Base-by-base conservation (phyloP, 345 rosid genomes). In the Eutrema japonicum region DNA sequence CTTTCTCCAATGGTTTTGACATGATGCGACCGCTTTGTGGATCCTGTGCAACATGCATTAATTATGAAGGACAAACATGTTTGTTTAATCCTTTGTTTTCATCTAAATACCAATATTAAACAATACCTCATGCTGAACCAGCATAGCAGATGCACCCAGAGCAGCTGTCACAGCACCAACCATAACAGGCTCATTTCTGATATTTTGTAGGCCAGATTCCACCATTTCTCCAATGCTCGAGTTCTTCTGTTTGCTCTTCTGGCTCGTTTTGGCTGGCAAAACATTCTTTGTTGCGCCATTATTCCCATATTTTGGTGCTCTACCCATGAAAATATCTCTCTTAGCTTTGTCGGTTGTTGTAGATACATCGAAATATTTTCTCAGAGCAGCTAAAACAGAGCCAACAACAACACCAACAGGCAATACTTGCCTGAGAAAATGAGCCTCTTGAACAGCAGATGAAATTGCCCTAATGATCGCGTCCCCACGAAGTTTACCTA, bases 91-190 rank as follows among this genome's bases (percentile, higher is more conserved):
- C n/a, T 32, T 70, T 55, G 29, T 29, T 29, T 59, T 42, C 14
- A 57, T 69, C 10, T 51, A 40, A 67, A 27, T 13, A 49, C 49
- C 12, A 68, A 54, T 11, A 33, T 70, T 35, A 66, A 73, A 43
- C 58, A 70, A 40, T 86, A 94, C 99, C 91, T 84, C 80, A 62
- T 84, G 76, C 61, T 83, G 84, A 65, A 81, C 84, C 46, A 94
- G 82, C 45, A 89, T 82, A 56, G 97, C 90, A 68, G 98, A 89
- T 67, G 97, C 92, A 72, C 98, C 98, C 66, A 94, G 71, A 65
- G 98, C 99, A 80, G 93, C 96, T 51, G 92, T 86, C 55, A 90
- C 80, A 73, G 94, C 93, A 80, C 97, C 96, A 71, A 81, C 90
- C 96, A 91, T 84, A 52, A 86, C 85, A 74, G 63, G 63, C 16